Conservation (phyloP, 2,329 filamentous ascomycete genomes). For the Hymenoscyphus scutula region DNA sequence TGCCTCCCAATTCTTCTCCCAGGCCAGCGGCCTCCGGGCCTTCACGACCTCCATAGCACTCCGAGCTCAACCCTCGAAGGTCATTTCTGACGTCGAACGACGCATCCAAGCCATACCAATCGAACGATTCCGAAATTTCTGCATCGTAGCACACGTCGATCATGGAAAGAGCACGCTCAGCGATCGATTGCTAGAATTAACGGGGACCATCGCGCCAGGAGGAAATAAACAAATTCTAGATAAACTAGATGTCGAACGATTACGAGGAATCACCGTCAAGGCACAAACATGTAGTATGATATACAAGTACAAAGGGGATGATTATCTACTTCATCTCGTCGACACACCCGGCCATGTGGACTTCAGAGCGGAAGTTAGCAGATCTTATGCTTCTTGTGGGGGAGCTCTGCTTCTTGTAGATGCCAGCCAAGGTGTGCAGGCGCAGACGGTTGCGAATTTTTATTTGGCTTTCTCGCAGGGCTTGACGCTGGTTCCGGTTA, state of each 20-base stretch:
- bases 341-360: constrained; percentile 98
- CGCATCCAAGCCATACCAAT: constrained; percentile 74
- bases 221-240: constrained; percentile 94
- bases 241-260: constrained; percentile 93
- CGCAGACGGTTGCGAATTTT: constrained; percentile 98
- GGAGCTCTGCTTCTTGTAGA: constrained; percentile 91
- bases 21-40: constrained; percentile 12
- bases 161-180: constrained; percentile 97
- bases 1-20: constrained; percentile 29
- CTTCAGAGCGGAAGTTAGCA: constrained; percentile 92
- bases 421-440: constrained; percentile 93
- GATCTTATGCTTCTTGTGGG: constrained; percentile 94
- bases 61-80: constrained; percentile 34
- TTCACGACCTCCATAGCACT: constrained; percentile 34
- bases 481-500: constrained; percentile 79
- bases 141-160: constrained; percentile 97
- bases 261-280: constrained; percentile 97
- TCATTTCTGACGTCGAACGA: constrained; percentile 46
- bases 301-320: constrained; percentile 78
- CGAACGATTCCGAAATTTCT: constrained; percentile 87
- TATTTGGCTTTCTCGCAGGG: constrained; percentile 95
- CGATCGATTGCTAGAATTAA: constrained; percentile 88
- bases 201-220: constrained; percentile 84
- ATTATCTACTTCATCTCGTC: constrained; percentile 92
- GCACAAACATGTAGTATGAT: constrained; percentile 98